Evolutionary conservation across 129 eudicot genomes (phyloP).

Genomic region (Flaveria ramosissima): DNA sequence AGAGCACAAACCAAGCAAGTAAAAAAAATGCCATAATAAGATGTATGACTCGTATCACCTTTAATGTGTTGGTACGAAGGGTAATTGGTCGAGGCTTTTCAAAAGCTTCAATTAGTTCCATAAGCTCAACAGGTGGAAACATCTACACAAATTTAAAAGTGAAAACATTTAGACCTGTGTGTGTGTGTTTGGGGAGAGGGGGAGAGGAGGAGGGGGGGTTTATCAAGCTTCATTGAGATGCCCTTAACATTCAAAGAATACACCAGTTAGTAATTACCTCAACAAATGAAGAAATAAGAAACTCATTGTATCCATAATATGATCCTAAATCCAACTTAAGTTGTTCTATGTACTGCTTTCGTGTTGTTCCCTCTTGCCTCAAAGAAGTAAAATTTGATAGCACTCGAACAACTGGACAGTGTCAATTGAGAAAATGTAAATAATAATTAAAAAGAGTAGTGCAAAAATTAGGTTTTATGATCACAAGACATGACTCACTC

Average conservation of each 20-base stretch:
- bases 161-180: neutral
- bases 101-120: constrained; percentile 97
- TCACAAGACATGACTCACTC: constrained; percentile 46
- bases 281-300: constrained; percentile 68
- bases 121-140: constrained; percentile 91
- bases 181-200: too few relatives aligned
- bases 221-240: neutral
- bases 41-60: constrained; percentile 45
- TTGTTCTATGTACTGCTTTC: constrained; percentile 80
- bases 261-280: constrained; percentile 50
- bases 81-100: constrained; percentile 92
- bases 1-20: neutral
- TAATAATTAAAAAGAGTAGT: neutral
- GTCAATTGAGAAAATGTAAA: neutral
- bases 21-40: neutral
- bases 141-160: constrained; percentile 44
- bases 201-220: neutral
- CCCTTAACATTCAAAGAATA: neutral
- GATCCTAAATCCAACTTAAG: constrained; percentile 75
- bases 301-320: constrained; percentile 92
- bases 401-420: constrained; percentile 64
- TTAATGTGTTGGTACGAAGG: constrained; percentile 84
- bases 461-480: neutral
- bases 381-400: constrained; percentile 74
- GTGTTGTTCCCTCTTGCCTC: constrained; percentile 77